These are phyloP conservation scores for Sedum album DNA, from an alignment of 164 flowering plant species.

Conservation along the genomic window DNA sequence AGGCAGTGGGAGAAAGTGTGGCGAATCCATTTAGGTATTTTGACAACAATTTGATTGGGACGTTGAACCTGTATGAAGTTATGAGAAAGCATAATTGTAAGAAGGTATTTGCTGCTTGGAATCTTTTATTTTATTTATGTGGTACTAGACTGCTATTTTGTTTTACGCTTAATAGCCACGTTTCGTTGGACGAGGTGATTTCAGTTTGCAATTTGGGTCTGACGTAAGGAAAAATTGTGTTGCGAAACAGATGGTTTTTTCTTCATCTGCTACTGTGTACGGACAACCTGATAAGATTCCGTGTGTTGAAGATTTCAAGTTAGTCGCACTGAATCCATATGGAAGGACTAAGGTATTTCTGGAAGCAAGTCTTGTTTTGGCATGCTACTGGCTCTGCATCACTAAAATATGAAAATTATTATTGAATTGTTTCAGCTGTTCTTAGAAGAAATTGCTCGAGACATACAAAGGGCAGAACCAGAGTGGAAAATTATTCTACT, in stretches of 20 bases:
- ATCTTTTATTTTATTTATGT: no score
- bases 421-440: conserved; percentile 39
- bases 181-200: background rate
- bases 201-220: background rate
- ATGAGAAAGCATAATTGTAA: conserved; percentile 82
- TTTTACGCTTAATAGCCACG: background rate
- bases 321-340: conserved; percentile 87
- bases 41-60: conserved; percentile 78
- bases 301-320: conserved; percentile 65
- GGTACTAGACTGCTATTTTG: background rate
- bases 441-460: conserved; percentile 81
- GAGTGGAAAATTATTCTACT: conserved; percentile 79
- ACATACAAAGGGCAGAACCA: conserved; percentile 71
- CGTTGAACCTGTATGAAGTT: conserved; percentile 58
- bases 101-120: conserved; percentile 36
- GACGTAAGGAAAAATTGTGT: background rate
- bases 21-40: conserved; percentile 61
- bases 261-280: conserved; percentile 95
- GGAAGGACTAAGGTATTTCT: conserved; percentile 83
- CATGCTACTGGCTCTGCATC: background rate
- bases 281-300: conserved; percentile 91
- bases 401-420: background rate
- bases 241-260: conserved; percentile 70
- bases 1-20: conserved; percentile 95
- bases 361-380: no score